Evolutionary conservation across 2,329 filamentous ascomycete species (phyloP), one percentile per base, ranked within the genome.

Genomic region (Colletotrichum eleusines): DNA sequence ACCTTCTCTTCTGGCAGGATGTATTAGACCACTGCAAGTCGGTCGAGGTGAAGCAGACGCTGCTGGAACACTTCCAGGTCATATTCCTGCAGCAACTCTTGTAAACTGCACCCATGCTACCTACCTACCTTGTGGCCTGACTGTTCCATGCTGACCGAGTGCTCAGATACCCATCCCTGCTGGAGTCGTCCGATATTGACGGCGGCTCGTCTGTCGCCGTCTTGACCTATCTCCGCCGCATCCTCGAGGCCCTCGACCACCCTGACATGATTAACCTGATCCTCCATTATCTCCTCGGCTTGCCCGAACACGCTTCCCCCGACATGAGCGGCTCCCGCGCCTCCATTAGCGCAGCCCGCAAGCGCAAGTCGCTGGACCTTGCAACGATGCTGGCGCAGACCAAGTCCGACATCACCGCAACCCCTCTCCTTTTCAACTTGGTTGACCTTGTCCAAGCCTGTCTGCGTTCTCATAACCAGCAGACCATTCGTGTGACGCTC

Each of bases 1-100:
- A 98, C 78, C 87, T 99, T 59, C 85, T 97, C 7, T 99, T 99
- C 78, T 99, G 96, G 96, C 96, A 99, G 82, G 96, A 99, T 80
- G 95, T 98, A 42, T 85, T 99, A 72, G 96, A 98, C 79, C 95
- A 98, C 81, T 99, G 96, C 83, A 90, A 91, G 76, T 98, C 95
- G 4, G 86, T 91, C 1, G 95, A 98, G 78, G 94, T 99, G 75
- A 96, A 95, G 79, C 94, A 94, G 74, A 98, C 95, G 0, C 84
- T 99, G 61, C 86, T 99, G 40, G 96, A 99, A 79, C 96, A 99
- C 81, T 99, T 99, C 77, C 95, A 98, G 79, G 92, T 98, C 75
- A 90, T 99, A 42, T 99, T 99, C 79, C 84, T 99, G 63, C 94
- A 98, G 80, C 96, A 99, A 80, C 84, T 99, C 76, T 83, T 99